These are phyloP conservation scores for Trichocladium antarcticum DNA, from an alignment of 495 filamentous ascomycete genomes.

Conservation along the genomic window DNA sequence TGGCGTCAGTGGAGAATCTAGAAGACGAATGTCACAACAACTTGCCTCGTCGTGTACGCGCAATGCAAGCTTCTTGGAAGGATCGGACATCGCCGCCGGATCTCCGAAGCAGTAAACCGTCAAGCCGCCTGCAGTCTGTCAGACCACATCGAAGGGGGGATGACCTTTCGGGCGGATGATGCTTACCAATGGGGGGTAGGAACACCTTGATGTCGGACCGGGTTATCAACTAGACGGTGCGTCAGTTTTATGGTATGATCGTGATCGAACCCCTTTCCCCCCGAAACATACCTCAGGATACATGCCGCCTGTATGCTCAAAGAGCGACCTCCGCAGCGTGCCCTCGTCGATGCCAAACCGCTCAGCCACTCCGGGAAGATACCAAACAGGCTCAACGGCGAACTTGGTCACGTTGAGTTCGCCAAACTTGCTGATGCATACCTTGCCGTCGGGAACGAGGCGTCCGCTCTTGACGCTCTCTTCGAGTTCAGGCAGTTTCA, in stretches of 20 bases:
- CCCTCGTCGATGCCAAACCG: conserved; percentile 93
- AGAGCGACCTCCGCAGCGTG: conserved; percentile 70
- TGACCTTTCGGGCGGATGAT: background rate
- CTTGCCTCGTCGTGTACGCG: conserved; percentile 82
- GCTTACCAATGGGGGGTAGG: conserved; percentile 71
- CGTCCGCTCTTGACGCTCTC: conserved; percentile 70
- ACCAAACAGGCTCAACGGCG: conserved; percentile 93
- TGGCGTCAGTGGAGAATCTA: conserved; percentile 6
- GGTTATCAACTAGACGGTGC: conserved; percentile 57
- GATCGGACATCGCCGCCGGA: conserved; percentile 81
- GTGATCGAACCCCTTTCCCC: background rate
- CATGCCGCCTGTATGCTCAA: conserved; percentile 90
- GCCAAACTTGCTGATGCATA: conserved; percentile 70
- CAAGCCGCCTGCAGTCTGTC: conserved; percentile 55
- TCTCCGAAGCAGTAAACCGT: conserved; percentile 98
- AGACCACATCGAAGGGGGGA: conserved; percentile 13
- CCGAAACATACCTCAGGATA: conserved; percentile 55
- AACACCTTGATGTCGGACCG: conserved; percentile 90
- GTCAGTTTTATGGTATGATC: conserved; percentile 15
- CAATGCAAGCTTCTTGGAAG: conserved; percentile 70
- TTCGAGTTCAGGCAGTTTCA: conserved; percentile 90
- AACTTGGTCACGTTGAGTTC: conserved; percentile 95
- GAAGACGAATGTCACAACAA: background rate
- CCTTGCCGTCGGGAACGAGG: conserved; percentile 78
- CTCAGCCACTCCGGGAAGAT: conserved; percentile 88